A percentile compares a stretch with the other conserved stretches of the same genome.
These are phyloP conservation scores for Xylaria sp. DNA, from an alignment of 2,329 filamentous ascomycete genomes.

Conservation along the genomic window DNA sequence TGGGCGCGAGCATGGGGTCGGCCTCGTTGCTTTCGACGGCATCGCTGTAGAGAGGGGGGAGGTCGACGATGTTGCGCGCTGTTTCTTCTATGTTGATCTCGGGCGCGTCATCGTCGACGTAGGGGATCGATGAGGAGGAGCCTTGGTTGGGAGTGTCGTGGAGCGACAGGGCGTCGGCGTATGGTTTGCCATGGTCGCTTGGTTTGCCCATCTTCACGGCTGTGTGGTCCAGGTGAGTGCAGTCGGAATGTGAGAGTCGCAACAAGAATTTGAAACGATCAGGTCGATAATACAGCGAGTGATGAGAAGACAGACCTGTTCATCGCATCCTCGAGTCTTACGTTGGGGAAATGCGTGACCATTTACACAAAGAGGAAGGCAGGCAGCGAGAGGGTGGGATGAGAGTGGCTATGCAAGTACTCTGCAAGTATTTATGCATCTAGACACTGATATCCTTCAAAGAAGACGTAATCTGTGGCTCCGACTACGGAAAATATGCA, in stretches of 20 bases:
- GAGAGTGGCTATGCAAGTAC: too few species aligned
- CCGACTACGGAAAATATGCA: too few species aligned
- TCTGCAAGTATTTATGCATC: too few species aligned
- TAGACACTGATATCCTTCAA: too few species aligned
- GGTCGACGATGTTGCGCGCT: constrained; percentile 27
- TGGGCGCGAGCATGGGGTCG: constrained; percentile 20
- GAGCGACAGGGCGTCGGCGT: constrained; percentile 27
- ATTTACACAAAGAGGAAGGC: too few species aligned
- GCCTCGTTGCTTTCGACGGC: constrained; percentile 18
- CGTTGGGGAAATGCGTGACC: too few species aligned
- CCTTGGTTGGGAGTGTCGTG: constrained; percentile 26
- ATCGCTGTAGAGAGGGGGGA: constrained; percentile 31
- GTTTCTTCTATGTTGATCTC: constrained; percentile 28
- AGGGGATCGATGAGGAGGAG: constrained; percentile 18
- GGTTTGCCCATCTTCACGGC: constrained; percentile 28
- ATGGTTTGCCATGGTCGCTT: constrained; percentile 6
- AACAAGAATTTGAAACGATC: not conserved
- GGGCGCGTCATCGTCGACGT: constrained; percentile 25
- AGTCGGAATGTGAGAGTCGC: not conserved
- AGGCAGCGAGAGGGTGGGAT: too few species aligned
- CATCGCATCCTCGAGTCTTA: too few species aligned
- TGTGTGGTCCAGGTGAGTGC: not conserved
- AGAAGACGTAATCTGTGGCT: too few species aligned
- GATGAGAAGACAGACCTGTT: too few species aligned
- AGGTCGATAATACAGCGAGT: too few species aligned